phyloP scores from a whole-genome alignment of 495 filamentous ascomycete species.

The Evansstolkia leycettana region DNA sequence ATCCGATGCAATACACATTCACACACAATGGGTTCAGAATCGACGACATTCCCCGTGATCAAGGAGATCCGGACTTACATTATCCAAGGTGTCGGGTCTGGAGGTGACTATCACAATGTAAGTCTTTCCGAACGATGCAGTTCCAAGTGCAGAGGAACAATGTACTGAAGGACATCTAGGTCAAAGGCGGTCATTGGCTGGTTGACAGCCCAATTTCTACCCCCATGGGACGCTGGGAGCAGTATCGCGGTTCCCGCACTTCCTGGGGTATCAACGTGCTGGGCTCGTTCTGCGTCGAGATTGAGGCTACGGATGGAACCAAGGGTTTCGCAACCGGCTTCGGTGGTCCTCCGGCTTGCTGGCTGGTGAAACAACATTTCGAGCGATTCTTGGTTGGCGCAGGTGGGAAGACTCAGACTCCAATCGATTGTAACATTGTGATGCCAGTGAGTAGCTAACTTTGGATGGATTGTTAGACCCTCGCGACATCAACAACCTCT shows the following conservation, averaged over 20 bases:
- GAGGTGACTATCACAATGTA: constrained; percentile 91
- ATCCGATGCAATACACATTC: background rate
- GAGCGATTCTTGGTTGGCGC: constrained; percentile 79
- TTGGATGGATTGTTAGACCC: constrained; percentile 41
- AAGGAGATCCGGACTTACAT: constrained; percentile 71
- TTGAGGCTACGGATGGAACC: constrained; percentile 77
- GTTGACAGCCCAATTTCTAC: constrained; percentile 85
- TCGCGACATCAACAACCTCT: constrained; percentile 74
- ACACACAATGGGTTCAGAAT: constrained; percentile 22
- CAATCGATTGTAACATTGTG: background rate
- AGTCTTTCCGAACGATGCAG: constrained; percentile 3
- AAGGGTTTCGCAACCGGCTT: constrained; percentile 91
- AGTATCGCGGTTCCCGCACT: constrained; percentile 76
- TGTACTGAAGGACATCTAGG: constrained; percentile 15
- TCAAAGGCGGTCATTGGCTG: constrained; percentile 84
- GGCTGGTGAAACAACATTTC: constrained; percentile 85
- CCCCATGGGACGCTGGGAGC: constrained; percentile 77
- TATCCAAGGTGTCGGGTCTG: constrained; percentile 75
- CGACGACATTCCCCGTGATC: constrained; percentile 44
- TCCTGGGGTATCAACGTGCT: constrained; percentile 95
- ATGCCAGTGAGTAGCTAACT: background rate
- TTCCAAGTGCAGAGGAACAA: background rate
- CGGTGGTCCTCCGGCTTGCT: constrained; percentile 85
- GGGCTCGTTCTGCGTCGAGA: constrained; percentile 87
- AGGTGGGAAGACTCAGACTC: constrained; percentile 32